These are phyloP conservation scores for Talaromyces rugulosus DNA, from an alignment of 2,329 filamentous ascomycete genomes.

Conservation along the genomic window DNA sequence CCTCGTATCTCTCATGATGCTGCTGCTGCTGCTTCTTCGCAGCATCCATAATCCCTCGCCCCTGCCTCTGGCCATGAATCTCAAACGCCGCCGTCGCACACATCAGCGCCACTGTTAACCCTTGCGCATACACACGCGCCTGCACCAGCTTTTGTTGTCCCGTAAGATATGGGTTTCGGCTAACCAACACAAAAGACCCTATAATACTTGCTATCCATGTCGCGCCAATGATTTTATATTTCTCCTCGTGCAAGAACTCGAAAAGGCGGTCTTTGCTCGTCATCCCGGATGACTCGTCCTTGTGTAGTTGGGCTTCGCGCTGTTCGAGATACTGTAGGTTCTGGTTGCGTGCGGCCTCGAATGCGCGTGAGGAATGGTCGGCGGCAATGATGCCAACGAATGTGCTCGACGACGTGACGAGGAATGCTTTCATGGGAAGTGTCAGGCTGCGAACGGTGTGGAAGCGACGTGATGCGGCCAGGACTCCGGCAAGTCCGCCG, in stretches of 20 bases:
- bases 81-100: constrained; percentile 80
- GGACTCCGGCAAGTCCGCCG: constrained; percentile 63
- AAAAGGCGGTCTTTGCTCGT: constrained; percentile 57
- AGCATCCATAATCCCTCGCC: constrained; percentile 45
- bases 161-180: constrained; percentile 69
- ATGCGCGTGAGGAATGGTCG: constrained; percentile 67
- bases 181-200: constrained; percentile 68
- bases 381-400: constrained; percentile 85
- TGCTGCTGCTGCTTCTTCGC: constrained; percentile 74
- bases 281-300: constrained; percentile 54
- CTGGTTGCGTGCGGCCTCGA: constrained; percentile 67
- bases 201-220: constrained; percentile 81
- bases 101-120: constrained; percentile 77
- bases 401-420: constrained; percentile 74
- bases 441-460: constrained; percentile 75
- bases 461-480: constrained; percentile 65
- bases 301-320: constrained; percentile 51
- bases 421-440: constrained; percentile 84
- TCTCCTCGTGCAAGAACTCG: constrained; percentile 72
- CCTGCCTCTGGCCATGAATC: constrained; percentile 69
- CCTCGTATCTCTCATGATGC: constrained; percentile 69
- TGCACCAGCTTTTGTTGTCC: constrained; percentile 89
- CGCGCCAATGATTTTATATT: constrained; percentile 78
- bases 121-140: constrained; percentile 90
- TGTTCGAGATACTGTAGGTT: constrained; percentile 62